Conservation (phyloP, 2,329 filamentous ascomycete genomes). For the Hymenotorrendiella dingleyae region DNA sequence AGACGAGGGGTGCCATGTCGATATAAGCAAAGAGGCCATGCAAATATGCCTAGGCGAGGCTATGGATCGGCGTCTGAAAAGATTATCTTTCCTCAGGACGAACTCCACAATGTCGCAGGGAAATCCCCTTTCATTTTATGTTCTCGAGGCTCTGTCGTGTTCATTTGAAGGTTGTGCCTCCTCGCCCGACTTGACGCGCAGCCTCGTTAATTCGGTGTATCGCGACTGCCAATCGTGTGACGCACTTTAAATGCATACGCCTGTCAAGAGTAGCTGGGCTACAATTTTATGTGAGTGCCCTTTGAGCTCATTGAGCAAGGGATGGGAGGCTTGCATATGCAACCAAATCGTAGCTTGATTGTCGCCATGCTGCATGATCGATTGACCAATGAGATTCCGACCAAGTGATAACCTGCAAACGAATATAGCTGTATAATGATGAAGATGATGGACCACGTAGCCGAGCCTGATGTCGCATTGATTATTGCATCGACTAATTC, state of each 20-base stretch:
- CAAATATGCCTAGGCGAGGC: background rate
- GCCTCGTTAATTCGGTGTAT: constrained; percentile 13
- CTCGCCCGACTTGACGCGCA: constrained; percentile 4
- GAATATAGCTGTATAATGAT: constrained; percentile 1
- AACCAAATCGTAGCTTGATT: background rate
- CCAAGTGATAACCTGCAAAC: background rate
- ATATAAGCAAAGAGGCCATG: background rate
- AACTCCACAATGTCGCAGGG: too few relatives aligned
- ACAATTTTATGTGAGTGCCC: constrained; percentile 6
- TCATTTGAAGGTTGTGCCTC: background rate
- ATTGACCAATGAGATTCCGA: constrained; percentile 5
- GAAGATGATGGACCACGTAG: background rate
- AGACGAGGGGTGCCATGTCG: constrained; percentile 7
- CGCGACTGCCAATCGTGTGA: background rate
- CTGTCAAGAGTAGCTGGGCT: constrained; percentile 3
- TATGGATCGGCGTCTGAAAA: too few relatives aligned
- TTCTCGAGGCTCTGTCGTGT: too few relatives aligned
- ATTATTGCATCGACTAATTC: too few relatives aligned
- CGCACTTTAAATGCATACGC: too few relatives aligned
- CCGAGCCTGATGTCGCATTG: background rate
- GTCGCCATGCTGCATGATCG: constrained; percentile 1
- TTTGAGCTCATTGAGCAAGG: constrained; percentile 8
- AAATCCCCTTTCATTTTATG: too few relatives aligned
- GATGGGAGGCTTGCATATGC: constrained; percentile 12
- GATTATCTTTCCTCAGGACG: too few relatives aligned